A percentile compares a stretch with the other conserved stretches of the same genome.
phyloP scores from a whole-genome alignment of 345 rosid genomes.

The Citrus mangshanensis region DNA sequence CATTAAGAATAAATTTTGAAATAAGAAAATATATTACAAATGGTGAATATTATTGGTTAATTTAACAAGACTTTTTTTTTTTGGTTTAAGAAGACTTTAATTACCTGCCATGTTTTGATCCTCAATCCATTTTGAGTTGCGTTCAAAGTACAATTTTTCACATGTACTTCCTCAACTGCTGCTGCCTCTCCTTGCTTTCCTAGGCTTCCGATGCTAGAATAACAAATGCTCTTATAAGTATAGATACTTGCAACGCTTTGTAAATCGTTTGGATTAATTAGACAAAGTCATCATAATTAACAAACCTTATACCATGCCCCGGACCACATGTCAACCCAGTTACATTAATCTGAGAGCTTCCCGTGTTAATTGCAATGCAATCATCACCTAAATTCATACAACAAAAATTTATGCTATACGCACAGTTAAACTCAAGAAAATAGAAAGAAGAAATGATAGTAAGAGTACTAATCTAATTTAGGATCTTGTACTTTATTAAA shows the following conservation, averaged over 20 bases:
- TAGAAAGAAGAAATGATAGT: not conserved
- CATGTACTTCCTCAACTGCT: slow-evolving; percentile 10
- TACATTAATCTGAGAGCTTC: slow-evolving; percentile 14
- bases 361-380: slow-evolving; percentile 24
- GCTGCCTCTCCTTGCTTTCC: slow-evolving; percentile 9
- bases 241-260: too few species aligned
- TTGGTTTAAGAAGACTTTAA: not conserved
- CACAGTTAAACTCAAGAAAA: not conserved
- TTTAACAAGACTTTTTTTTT: not conserved
- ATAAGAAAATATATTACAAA: not conserved
- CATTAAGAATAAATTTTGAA: not conserved
- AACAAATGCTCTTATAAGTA: not conserved
- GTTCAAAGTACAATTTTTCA: slow-evolving; percentile 2
- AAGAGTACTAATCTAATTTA: too few species aligned
- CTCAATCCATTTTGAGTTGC: slow-evolving; percentile 20
- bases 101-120: slow-evolving; percentile 31
- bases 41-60: not conserved
- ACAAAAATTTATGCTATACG: not conserved
- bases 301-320: slow-evolving; percentile 38
- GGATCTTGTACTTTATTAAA: too few species aligned
- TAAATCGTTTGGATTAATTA: not conserved
- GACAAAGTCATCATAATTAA: not conserved
- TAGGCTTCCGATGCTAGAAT: slow-evolving; percentile 20
- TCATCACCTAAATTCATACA: slow-evolving; percentile 28
- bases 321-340: slow-evolving; percentile 26